phyloP scores from a whole-genome alignment of 805 yeast genomes.

The Clavispora santaluciae region DNA sequence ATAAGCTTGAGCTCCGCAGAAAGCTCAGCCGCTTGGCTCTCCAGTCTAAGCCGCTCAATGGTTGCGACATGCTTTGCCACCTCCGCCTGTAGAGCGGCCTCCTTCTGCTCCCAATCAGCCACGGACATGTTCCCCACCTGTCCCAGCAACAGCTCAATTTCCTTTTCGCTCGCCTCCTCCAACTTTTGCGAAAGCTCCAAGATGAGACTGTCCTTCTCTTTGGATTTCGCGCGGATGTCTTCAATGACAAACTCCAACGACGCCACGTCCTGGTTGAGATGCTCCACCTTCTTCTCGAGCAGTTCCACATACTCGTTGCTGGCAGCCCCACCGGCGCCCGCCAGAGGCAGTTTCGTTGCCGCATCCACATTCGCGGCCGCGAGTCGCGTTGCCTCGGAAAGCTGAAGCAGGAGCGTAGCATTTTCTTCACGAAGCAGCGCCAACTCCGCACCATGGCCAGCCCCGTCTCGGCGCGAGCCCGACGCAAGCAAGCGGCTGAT shows the following conservation, averaged over 20 bases:
- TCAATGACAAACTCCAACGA: slow-evolving; percentile 14
- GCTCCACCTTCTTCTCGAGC: slow-evolving; percentile 8
- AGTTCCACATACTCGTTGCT: slow-evolving; percentile 5
- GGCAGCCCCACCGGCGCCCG: neutral
- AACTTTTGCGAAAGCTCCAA: slow-evolving; percentile 12
- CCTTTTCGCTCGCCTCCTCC: slow-evolving; percentile 5
- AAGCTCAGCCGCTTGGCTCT: too few species aligned
- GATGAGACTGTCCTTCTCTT: slow-evolving; percentile 11
- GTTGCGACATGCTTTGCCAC: neutral
- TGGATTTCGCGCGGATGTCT: slow-evolving; percentile 10
- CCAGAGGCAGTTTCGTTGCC: neutral
- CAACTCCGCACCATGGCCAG: neutral
- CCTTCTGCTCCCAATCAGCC: slow-evolving; percentile 8
- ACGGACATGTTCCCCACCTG: slow-evolving; percentile 7
- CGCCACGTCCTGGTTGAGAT: slow-evolving; percentile 13
- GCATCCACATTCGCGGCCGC: neutral
- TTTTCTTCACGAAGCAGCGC: neutral
- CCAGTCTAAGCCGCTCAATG: neutral
- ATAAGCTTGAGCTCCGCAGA: neutral
- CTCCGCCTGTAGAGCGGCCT: slow-evolving; percentile 2
- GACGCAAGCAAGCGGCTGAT: neutral
- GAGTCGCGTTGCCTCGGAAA: neutral
- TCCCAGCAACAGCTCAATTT: slow-evolving; percentile 4
- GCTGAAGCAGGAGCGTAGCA: neutral
- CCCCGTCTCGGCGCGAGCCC: neutral